A percentile compares a stretch with the other conserved stretches of the same genome.
Conservation (phyloP, 1,284 basidiomycete genomes). For the Leccinum insolens region DNA sequence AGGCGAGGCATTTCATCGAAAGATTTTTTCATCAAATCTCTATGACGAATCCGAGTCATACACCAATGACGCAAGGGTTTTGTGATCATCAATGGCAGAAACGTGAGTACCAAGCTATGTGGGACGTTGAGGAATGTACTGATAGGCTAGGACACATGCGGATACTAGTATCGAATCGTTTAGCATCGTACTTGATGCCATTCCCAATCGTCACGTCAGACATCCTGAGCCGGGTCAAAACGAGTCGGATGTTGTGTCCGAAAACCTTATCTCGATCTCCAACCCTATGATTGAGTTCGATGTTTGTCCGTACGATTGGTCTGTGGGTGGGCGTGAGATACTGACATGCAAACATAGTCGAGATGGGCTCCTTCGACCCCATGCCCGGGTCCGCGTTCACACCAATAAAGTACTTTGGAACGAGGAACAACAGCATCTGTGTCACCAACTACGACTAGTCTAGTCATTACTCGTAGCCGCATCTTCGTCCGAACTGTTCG, state of each 20-base stretch:
- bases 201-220: conserved; percentile 43
- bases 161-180: conserved; percentile 27
- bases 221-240: conserved; percentile 30
- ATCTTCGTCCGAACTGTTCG: conserved; percentile 47
- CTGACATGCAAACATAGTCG: conserved; percentile 21
- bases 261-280: conserved; percentile 36
- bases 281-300: conserved; percentile 35
- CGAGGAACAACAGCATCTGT: conserved; percentile 34
- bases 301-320: conserved; percentile 40
- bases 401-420: conserved; percentile 47
- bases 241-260: conserved; percentile 22
- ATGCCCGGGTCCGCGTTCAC: conserved; percentile 45
- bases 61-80: conserved; percentile 38
- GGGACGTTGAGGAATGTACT: neutral
- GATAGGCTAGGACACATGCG: neutral
- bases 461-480: conserved; percentile 40
- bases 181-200: conserved; percentile 32
- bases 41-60: conserved; percentile 25
- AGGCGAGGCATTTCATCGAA: conserved; percentile 42
- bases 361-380: conserved; percentile 48
- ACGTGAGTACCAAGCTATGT: conserved; percentile 26
- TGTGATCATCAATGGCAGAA: conserved; percentile 38
- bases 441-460: too few relatives aligned
- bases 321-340: neutral
- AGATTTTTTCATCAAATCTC: conserved; percentile 39